Conservation (phyloP, 2,329 filamentous ascomycete species). For the Colletotrichum shisoi region DNA sequence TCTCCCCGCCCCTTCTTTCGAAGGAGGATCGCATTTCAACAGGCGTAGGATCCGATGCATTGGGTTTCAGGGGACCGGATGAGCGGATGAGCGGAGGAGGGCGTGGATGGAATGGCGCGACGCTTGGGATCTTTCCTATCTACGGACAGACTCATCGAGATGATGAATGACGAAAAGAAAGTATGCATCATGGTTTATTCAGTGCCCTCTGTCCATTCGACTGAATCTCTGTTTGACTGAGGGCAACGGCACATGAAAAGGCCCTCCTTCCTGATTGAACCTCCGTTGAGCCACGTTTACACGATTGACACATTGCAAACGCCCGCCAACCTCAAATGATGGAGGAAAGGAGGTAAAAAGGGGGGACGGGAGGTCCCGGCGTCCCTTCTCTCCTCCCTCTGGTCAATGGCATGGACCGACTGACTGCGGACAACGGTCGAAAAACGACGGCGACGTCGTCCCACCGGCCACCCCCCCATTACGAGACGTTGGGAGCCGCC, state of each 20-base stretch:
- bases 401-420: neutral
- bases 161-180: constrained; percentile 6
- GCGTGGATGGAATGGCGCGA: constrained; percentile 6
- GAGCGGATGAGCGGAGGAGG: neutral
- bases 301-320: neutral
- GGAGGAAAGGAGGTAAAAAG: neutral
- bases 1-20: too few relatives aligned
- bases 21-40: constrained; percentile 7
- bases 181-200: neutral
- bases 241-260: neutral
- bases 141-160: neutral
- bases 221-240: too few relatives aligned
- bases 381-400: too few relatives aligned
- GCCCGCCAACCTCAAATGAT: neutral
- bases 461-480: constrained; percentile 1
- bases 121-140: neutral
- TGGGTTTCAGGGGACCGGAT: neutral
- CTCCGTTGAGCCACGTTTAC: neutral
- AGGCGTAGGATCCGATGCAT: constrained; percentile 6
- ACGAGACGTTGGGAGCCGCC: constrained; percentile 4
- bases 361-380: too few relatives aligned
- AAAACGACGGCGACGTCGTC: neutral
- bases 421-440: neutral
- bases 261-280: neutral
- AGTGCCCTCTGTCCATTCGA: neutral